Evolutionary conservation across 1,284 basidiomycete species (phyloP).

Genomic region (Leccinum discolor): DNA sequence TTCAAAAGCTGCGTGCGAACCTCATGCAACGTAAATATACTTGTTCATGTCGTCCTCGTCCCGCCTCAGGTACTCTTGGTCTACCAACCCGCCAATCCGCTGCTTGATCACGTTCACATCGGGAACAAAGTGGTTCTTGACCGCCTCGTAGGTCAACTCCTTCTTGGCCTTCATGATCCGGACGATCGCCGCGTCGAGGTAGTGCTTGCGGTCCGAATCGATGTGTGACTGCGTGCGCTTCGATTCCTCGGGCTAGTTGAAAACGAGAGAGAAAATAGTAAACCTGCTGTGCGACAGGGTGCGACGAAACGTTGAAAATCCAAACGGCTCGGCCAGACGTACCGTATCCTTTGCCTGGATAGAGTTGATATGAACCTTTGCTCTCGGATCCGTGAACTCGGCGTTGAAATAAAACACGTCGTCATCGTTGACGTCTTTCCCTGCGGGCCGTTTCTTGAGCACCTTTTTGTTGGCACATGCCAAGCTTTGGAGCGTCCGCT

Average conservation of each 20-base stretch:
- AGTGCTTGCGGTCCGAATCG: constrained; percentile 83
- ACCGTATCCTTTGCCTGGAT: constrained; percentile 83
- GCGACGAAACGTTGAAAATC: not conserved
- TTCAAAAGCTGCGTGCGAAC: no score
- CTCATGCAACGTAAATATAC: constrained; percentile 75
- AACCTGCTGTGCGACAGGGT: not conserved
- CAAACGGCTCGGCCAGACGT: not conserved
- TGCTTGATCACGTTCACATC: constrained; percentile 81
- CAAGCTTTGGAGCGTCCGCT: constrained; percentile 88
- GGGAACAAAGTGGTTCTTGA: constrained; percentile 79
- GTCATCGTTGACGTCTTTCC: constrained; percentile 76
- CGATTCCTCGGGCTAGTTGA: constrained; percentile 78
- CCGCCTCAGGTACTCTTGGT: constrained; percentile 83
- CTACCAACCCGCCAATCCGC: constrained; percentile 80
- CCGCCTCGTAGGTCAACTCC: constrained; percentile 75
- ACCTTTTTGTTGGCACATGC: constrained; percentile 92
- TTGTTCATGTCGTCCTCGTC: constrained; percentile 70
- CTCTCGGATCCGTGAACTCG: constrained; percentile 78
- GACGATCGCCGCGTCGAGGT: constrained; percentile 92
- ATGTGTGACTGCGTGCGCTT: constrained; percentile 83
- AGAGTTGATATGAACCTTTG: constrained; percentile 92
- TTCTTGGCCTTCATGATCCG: constrained; percentile 94
- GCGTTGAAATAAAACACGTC: constrained; percentile 84
- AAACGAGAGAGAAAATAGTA: not conserved
- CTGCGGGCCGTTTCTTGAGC: constrained; percentile 78